These are phyloP conservation scores for Penicillium sp. DNA, from an alignment of 2,329 filamentous ascomycete species.

Conservation along the genomic window DNA sequence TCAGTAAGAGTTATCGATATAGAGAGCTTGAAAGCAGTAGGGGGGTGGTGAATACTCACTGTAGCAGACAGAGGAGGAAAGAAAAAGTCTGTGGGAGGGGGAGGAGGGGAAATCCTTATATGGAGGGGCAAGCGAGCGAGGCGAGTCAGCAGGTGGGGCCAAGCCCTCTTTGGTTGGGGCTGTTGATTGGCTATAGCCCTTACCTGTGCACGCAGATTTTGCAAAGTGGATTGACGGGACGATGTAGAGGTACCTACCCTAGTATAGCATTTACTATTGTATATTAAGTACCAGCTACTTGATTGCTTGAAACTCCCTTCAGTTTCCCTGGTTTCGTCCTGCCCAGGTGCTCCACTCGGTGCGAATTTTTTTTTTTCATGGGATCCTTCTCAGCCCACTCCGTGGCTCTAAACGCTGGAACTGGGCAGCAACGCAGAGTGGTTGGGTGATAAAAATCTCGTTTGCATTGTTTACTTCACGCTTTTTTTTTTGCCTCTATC, in stretches of 20 bases:
- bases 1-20: constrained; percentile 24
- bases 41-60: constrained; percentile 45
- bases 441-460: constrained; percentile 17
- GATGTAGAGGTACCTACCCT: constrained; percentile 9
- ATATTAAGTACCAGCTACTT: constrained; percentile 9
- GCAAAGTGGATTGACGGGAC: constrained; percentile 23
- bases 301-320: constrained; percentile 4
- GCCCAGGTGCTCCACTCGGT: constrained; percentile 25
- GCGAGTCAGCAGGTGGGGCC: constrained; percentile 37
- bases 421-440: constrained; percentile 42
- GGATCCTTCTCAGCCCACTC: constrained; percentile 19
- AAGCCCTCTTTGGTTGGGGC: constrained; percentile 31
- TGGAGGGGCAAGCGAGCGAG: constrained; percentile 47
- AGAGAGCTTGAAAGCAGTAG: constrained; percentile 19
- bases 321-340: constrained; percentile 31
- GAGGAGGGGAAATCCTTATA: constrained; percentile 48
- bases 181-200: constrained; percentile 29
- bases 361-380: constrained; percentile 27
- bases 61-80: constrained; percentile 45
- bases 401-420: constrained; percentile 14
- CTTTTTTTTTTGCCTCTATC: constrained; percentile 2
- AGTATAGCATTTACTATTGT: background rate
- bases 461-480: constrained; percentile 16
- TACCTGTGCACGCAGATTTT: constrained; percentile 35
- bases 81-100: constrained; percentile 43